phyloP scores from a whole-genome alignment of 2,329 filamentous ascomycete species.

The Aspergillaceae sp. region DNA sequence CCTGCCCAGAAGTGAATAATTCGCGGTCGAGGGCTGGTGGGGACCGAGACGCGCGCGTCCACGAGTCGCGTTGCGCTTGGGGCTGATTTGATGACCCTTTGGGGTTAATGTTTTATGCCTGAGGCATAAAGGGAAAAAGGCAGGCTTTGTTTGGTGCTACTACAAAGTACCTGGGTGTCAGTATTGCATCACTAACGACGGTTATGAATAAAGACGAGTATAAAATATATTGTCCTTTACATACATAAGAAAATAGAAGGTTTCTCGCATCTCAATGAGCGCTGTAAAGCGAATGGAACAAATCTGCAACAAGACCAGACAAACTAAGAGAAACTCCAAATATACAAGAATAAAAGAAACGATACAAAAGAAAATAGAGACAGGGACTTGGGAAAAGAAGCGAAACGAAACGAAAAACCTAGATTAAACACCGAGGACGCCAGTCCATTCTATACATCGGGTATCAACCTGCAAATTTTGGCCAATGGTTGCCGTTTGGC shows the following conservation, averaged over 20 bases:
- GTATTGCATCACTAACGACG: neutral
- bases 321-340: neutral
- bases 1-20: slow-evolving; percentile 8
- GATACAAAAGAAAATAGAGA: neutral
- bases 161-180: too few species aligned
- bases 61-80: slow-evolving; percentile 18
- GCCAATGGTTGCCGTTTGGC: slow-evolving; percentile 8
- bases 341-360: neutral
- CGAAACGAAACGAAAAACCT: slow-evolving; percentile 6
- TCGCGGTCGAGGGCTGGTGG: slow-evolving; percentile 21
- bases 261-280: too few species aligned
- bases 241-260: too few species aligned
- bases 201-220: too few species aligned
- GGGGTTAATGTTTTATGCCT: slow-evolving; percentile 3
- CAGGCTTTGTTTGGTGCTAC: too few species aligned
- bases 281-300: too few species aligned
- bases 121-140: slow-evolving; percentile 4
- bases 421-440: slow-evolving; percentile 22
- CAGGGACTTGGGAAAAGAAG: slow-evolving; percentile 1
- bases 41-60: slow-evolving; percentile 13
- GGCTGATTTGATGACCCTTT: slow-evolving; percentile 10
- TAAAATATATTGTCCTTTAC: too few species aligned
- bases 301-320: too few species aligned
- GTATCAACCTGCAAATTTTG: slow-evolving; percentile 23
- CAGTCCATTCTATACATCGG: slow-evolving; percentile 24